phyloP scores from a whole-genome alignment of 139 green algal species.

The Tetraselmis chui region DNA sequence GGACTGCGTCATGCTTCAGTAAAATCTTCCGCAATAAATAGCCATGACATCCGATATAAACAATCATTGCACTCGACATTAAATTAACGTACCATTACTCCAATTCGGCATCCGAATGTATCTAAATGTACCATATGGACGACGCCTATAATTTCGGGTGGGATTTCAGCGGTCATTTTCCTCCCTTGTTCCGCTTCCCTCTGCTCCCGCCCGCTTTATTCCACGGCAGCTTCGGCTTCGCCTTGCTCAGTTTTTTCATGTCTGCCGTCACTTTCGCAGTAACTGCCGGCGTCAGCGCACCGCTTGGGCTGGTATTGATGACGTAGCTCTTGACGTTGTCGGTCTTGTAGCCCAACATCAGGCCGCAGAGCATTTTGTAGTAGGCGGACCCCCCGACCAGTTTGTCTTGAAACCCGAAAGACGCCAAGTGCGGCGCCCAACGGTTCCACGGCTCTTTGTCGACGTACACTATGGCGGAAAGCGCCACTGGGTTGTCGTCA shows the following conservation, averaged over 20 bases:
- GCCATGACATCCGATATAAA: too few relatives aligned
- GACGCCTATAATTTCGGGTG: too few relatives aligned
- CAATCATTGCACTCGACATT: too few relatives aligned
- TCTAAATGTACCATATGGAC: too few relatives aligned
- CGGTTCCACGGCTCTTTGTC: conserved; percentile 27
- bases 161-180: too few relatives aligned
- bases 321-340: conserved; percentile 28
- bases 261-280: conserved; percentile 11
- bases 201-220: conserved; percentile 8
- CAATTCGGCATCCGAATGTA: too few relatives aligned
- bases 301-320: background rate
- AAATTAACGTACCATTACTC: too few relatives aligned
- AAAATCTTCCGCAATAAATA: too few relatives aligned
- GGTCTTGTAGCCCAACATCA: conserved; percentile 25
- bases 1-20: too few relatives aligned
- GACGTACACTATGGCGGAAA: conserved; percentile 24
- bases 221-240: conserved; percentile 33
- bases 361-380: conserved; percentile 34
- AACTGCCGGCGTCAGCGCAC: conserved; percentile 6
- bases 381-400: conserved; percentile 26
- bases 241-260: conserved; percentile 30
- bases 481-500: conserved; percentile 13
- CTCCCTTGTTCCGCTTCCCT: too few relatives aligned
- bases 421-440: conserved; percentile 25
- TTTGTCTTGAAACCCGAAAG: conserved; percentile 36